A percentile compares a stretch with the other conserved stretches of the same genome.
Conservation (phyloP, 495 filamentous ascomycete species). For the Penicillium nucicola region DNA sequence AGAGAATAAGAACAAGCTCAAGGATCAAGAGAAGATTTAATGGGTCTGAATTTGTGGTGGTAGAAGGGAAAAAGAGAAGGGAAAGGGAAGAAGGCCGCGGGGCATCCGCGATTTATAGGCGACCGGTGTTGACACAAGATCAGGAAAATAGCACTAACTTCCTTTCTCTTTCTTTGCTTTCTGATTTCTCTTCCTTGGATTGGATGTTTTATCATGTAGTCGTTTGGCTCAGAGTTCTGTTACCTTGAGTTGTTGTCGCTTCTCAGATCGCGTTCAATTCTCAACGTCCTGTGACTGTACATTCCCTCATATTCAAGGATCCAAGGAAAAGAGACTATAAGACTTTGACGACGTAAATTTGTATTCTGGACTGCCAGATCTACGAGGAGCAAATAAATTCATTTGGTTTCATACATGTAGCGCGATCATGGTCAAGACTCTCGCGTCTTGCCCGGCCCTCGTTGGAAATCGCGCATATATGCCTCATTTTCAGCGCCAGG, state of each 20-base stretch:
- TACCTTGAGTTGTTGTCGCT: background rate
- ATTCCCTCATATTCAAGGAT: slow-evolving; percentile 13
- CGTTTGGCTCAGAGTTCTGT: slow-evolving; percentile 2
- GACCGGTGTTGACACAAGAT: slow-evolving; percentile 45
- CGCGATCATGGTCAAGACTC: too few relatives aligned
- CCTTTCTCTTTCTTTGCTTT: slow-evolving; percentile 13
- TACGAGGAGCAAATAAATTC: too few relatives aligned
- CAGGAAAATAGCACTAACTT: slow-evolving; percentile 21
- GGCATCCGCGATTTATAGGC: slow-evolving; percentile 53
- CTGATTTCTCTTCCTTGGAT: slow-evolving; percentile 8
- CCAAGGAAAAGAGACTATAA: background rate
- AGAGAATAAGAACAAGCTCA: slow-evolving; percentile 12
- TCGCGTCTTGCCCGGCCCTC: slow-evolving; percentile 5
- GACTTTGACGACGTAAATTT: slow-evolving; percentile 23
- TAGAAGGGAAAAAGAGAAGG: slow-evolving; percentile 25
- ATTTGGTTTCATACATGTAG: too few relatives aligned
- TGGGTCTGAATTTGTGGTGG: slow-evolving; percentile 16
- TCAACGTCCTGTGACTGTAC: slow-evolving; percentile 1
- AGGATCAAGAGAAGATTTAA: slow-evolving; percentile 5
- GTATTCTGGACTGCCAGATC: too few relatives aligned
- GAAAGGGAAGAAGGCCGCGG: slow-evolving; percentile 44
- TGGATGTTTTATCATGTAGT: slow-evolving; percentile 10
- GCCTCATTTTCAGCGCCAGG: background rate
- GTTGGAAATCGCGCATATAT: slow-evolving; percentile 17
- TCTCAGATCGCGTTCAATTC: background rate